Evolutionary conservation across 139 green algal species (phyloP), one percentile per base, ranked within the genome.

Genomic region (Chlamydomonas sp.): DNA sequence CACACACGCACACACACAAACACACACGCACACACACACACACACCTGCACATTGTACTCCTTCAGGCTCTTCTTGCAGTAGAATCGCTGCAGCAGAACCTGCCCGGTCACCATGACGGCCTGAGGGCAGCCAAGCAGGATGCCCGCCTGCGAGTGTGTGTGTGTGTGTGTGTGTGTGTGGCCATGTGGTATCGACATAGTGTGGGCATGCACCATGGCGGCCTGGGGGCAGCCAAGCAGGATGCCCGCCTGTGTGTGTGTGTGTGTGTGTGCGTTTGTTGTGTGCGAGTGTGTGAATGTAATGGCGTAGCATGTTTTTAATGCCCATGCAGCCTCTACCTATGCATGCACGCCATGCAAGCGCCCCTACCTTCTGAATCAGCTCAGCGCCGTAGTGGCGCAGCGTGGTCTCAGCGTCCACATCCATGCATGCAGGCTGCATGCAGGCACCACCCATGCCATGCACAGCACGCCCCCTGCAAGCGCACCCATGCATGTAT

Each of bases 21-120:
- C 49, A 35, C 36, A 8, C 57, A 63, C 36, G 57, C 13, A 30
- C 57, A 10, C 57, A 61, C 39, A 50, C 13, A 13, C 39, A 50
- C 26, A 50, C 58, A 96, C 88, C 86, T 93, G 89, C 0, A 95
- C 84, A 70, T 95, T 89, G 69, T 80, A 95, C 4, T 88, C 71
- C 29, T 69, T 80, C 35, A 97, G 71, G 31, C 84, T 92, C n/a
- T 87, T 79, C 77, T 96, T 95, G 84, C 87, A 94, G 79, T 94
- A 98, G 68, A 97, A 98, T 34, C 93, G 79, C 58, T 97, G 93
- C 1, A 98, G 70, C 35, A 98, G 70, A 16, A 96, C 87, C 62
- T 98, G 93, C 0, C 81, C 93, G 0, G 93, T 98, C 35, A 79
- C 84, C 75, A 89, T 87, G 13, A 95, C 91, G 0, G 71, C 85